Base-by-base conservation (phyloP, 495 filamentous ascomycete species). In the Neurospora hispaniola region DNA sequence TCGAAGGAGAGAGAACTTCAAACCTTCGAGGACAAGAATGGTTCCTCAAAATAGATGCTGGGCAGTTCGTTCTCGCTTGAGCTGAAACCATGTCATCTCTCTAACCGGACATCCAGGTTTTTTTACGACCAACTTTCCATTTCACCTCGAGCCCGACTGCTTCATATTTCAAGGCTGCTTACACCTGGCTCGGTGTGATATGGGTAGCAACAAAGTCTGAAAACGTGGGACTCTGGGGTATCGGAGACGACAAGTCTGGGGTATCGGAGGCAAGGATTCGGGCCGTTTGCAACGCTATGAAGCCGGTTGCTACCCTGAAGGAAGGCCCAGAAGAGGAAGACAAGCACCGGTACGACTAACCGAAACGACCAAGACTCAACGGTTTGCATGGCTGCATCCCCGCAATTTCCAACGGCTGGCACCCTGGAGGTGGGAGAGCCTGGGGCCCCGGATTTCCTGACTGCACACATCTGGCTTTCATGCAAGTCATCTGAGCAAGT, bases 291-390 rank as follows among this genome's bases (percentile, higher is more conserved):
- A 66, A 66, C 54, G 54, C 27, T 66, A 23, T 18, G 27, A 66
- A 35, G 54, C 54, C 54, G 27, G 54, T 66, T 66, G 27, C 27
- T 66, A 66, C 27, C 54, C 5, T 38, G 54, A 66, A 66, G 54
- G 54, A 66, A 66, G 54, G 27, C 54, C 54, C 54, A 18, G 54
- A 66, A 66, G 54, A 66, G 54, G 35, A 66, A 66, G 27, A 66
- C 27, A 70, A 70, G 27, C 41, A 27, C 72, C 72, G 72, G 42
- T 69, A 70, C 72, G 70, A 73, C 68, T 73, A 73, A 62, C 43
- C 72, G 72, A 73, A 43, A 39, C 71, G 40, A 35, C 70, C 59
- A 18, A 41, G 35, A 59, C 9, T 31, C 70, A 20, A 54, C 46
- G 46, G 35, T 71, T 59, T 71, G 44, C 46, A 54, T 46, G 44